phyloP scores from a whole-genome alignment of 805 yeast species.

The Monosporozyma aerobia region DNA sequence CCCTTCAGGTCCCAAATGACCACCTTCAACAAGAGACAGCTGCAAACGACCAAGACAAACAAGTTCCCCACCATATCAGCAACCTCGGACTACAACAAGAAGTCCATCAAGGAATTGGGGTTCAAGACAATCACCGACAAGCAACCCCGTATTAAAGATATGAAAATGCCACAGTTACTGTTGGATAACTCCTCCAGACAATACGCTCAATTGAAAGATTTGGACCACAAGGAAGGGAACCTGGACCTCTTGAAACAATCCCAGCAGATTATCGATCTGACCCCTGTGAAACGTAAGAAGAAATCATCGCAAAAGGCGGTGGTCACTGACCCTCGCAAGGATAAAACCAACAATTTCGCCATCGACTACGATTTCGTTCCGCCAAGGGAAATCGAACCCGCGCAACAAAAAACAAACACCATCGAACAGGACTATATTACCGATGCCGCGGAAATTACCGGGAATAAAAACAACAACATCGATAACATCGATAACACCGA shows the following conservation, averaged over 20 bases:
- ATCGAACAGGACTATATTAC: neutral
- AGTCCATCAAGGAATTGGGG: conserved; percentile 19
- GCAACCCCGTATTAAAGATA: conserved; percentile 23
- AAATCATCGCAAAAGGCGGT: neutral
- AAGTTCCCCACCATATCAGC: conserved; percentile 26
- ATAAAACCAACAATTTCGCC: neutral
- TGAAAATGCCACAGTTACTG: conserved; percentile 22
- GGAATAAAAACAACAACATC: neutral
- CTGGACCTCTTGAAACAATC: conserved; percentile 18
- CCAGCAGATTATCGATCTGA: conserved; percentile 11
- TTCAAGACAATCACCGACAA: conserved; percentile 14
- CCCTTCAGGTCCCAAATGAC: conserved; percentile 7
- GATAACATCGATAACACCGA: neutral
- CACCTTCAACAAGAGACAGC: neutral
- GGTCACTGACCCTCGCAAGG: neutral
- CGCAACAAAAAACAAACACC: neutral
- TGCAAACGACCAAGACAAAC: conserved; percentile 6
- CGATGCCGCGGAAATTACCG: neutral
- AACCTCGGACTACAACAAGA: conserved; percentile 14
- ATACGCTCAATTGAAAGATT: conserved; percentile 11
- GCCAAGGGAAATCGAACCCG: neutral
- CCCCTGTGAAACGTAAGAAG: neutral
- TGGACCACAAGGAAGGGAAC: conserved; percentile 19
- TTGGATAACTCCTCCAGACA: conserved; percentile 24
- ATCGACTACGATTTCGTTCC: conserved; percentile 2